A percentile compares a stretch with the other conserved stretches of the same genome.
Evolutionary conservation across 192 early-diverging fungal genomes (phyloP).

Genomic region (Gigaspora rosea): DNA sequence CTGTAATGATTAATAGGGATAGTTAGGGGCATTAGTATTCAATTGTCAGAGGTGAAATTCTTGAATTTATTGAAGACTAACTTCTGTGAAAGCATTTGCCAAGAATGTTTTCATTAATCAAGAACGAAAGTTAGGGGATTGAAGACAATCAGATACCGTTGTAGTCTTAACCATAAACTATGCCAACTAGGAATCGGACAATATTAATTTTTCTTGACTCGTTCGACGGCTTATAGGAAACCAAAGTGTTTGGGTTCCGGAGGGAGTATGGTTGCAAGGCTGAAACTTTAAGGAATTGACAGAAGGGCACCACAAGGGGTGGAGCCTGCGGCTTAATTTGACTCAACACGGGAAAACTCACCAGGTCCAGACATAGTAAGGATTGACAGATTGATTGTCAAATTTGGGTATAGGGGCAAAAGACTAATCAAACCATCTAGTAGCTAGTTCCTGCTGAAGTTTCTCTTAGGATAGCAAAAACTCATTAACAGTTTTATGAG

Average conservation of each 20-base stretch:
- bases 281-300: slow-evolving; percentile 34
- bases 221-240: slow-evolving; percentile 65
- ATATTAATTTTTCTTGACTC: slow-evolving; percentile 47
- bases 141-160: slow-evolving; percentile 75
- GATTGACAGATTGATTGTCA: slow-evolving; percentile 47
- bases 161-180: slow-evolving; percentile 80
- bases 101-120: slow-evolving; percentile 68
- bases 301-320: slow-evolving; percentile 27
- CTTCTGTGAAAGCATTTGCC: slow-evolving; percentile 78
- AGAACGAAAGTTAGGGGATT: slow-evolving; percentile 79
- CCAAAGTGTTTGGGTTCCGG: slow-evolving; percentile 51
- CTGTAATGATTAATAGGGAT: slow-evolving; percentile 80
- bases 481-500: slow-evolving; percentile 59
- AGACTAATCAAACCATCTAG: no score
- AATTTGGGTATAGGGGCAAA: no score
- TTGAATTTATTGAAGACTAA: slow-evolving; percentile 82
- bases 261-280: slow-evolving; percentile 60
- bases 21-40: slow-evolving; percentile 83
- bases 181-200: slow-evolving; percentile 77
- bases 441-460: no score
- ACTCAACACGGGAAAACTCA: slow-evolving; percentile 57
- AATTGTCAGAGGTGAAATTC: slow-evolving; percentile 84
- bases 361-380: slow-evolving; percentile 59
- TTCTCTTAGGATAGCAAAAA: slow-evolving; percentile 68
- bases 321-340: slow-evolving; percentile 45